phyloP scores from a whole-genome alignment of 2,329 filamentous ascomycete species.

The Penicillium fuscoglaucum region DNA sequence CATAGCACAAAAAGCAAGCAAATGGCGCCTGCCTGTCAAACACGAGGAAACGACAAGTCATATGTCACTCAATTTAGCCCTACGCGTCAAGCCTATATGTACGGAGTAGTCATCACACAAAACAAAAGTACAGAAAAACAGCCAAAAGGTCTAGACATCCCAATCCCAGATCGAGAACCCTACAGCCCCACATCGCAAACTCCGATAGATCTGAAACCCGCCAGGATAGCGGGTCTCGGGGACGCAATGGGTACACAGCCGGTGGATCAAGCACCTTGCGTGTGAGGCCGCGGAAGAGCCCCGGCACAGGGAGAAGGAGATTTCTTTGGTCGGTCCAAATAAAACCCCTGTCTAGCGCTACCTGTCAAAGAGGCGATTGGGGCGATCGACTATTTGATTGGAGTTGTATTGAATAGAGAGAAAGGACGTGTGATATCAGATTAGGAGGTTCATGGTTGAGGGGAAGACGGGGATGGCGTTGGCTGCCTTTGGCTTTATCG shows the following conservation, averaged over 20 bases:
- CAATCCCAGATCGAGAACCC: not conserved
- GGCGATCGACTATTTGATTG: not conserved
- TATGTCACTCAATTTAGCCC: not conserved
- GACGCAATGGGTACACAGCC: constrained; percentile 10
- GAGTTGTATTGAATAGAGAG: not conserved
- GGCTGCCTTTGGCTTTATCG: not conserved
- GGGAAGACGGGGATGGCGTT: not conserved
- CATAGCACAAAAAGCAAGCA: not conserved
- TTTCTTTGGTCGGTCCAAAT: not conserved
- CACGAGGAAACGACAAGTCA: constrained; percentile 6
- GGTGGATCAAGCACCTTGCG: constrained; percentile 9
- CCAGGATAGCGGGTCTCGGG: constrained; percentile 11
- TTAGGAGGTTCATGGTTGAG: not conserved
- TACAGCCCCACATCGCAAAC: not conserved
- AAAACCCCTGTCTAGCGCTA: constrained; percentile 7
- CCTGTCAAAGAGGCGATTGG: not conserved
- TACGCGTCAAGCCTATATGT: not conserved
- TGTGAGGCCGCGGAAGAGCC: not conserved
- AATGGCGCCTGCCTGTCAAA: not conserved
- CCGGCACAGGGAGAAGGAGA: not conserved
- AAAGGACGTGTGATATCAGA: constrained; percentile 2
- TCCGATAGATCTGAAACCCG: constrained; percentile 24
- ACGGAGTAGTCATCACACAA: not conserved
- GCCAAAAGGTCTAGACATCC: not conserved
- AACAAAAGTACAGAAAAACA: not conserved